Percentiles rank a stretch among this genome's conserved stretches.
These are phyloP conservation scores for Cercospora sp. DNA, from an alignment of 2,329 filamentous ascomycete genomes.

Conservation along the genomic window DNA sequence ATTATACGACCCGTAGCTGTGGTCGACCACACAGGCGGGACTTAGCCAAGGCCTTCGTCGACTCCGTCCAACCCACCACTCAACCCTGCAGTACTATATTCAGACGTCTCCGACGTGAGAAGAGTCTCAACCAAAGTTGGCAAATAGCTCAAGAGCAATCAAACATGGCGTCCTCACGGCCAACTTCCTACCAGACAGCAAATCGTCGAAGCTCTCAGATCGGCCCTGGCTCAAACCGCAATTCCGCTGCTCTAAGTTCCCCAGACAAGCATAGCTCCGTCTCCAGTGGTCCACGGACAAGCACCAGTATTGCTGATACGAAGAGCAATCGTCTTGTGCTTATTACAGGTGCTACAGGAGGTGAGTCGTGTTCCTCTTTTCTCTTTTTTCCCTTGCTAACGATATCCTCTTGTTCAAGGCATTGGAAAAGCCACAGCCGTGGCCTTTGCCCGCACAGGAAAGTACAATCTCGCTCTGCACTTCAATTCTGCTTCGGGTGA, in stretches of 20 bases:
- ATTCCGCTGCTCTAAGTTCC: constrained; percentile 11
- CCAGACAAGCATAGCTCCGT: constrained; percentile 8
- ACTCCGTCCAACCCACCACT: no score
- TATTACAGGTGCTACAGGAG: constrained; percentile 47
- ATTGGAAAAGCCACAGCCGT: constrained; percentile 48
- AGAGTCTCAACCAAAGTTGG: no score
- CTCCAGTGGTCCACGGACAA: not conserved
- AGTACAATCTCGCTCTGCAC: constrained; percentile 48
- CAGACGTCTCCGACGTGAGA: no score
- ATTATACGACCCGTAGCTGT: not conserved
- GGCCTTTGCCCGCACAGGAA: constrained; percentile 43
- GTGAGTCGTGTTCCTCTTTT: no score
- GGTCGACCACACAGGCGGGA: not conserved
- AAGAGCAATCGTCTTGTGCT: constrained; percentile 33
- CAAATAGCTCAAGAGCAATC: not conserved
- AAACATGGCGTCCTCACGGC: constrained; percentile 1
- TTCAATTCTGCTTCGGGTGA: constrained; percentile 43
- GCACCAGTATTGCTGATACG: constrained; percentile 3
- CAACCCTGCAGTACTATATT: no score
- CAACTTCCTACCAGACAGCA: not conserved
- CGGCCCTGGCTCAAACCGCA: constrained; percentile 17
- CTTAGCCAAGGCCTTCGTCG: not conserved
- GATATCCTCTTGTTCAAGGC: constrained; percentile 28
- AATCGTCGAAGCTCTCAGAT: constrained; percentile 14
- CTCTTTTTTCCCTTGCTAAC: no score